Evolutionary conservation across 2,329 filamentous ascomycete genomes (phyloP).

Genomic region (Arthrobotrys sphaeroides): DNA sequence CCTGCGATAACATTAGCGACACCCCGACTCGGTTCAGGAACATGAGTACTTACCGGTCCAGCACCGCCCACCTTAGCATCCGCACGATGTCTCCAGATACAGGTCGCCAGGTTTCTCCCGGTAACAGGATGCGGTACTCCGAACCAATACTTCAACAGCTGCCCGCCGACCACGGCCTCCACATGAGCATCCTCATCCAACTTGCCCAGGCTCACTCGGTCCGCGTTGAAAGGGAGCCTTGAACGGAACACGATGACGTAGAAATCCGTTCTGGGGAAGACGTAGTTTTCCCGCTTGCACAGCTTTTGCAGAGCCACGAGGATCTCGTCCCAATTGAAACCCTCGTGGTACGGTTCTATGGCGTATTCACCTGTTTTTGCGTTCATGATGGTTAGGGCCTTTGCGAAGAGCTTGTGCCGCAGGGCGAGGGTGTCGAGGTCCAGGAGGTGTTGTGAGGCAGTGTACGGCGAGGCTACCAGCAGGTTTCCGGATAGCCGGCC

Average conservation of each 20-base stretch:
- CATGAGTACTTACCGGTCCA: slow-evolving; percentile 67
- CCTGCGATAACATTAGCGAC: slow-evolving; percentile 42
- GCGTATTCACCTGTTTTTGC: slow-evolving; percentile 77
- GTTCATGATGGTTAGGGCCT: slow-evolving; percentile 73
- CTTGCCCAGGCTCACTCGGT: slow-evolving; percentile 73
- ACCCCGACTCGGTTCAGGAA: not conserved
- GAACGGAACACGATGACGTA: slow-evolving; percentile 88
- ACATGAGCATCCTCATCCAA: slow-evolving; percentile 82
- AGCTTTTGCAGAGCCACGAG: slow-evolving; percentile 70
- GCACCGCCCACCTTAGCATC: slow-evolving; percentile 70
- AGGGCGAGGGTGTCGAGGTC: slow-evolving; percentile 73
- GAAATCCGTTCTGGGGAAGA: slow-evolving; percentile 66
- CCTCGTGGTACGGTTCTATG: slow-evolving; percentile 74
- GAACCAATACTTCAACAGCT: slow-evolving; percentile 95
- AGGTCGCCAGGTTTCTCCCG: slow-evolving; percentile 83
- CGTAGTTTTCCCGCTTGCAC: slow-evolving; percentile 60
- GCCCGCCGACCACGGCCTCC: slow-evolving; percentile 81
- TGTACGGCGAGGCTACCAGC: slow-evolving; percentile 74
- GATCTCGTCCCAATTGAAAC: slow-evolving; percentile 79
- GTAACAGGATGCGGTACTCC: slow-evolving; percentile 72
- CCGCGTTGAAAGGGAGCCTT: slow-evolving; percentile 72
- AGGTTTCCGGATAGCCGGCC: slow-evolving; percentile 18
- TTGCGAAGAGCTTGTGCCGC: slow-evolving; percentile 75
- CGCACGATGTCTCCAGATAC: slow-evolving; percentile 71
- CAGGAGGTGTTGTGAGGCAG: slow-evolving; percentile 74